Evolutionary conservation across 371 early-diverging fungal genomes (phyloP), one percentile per base, ranked within the genome.

Genomic region (Syncephalastrum monosporum): DNA sequence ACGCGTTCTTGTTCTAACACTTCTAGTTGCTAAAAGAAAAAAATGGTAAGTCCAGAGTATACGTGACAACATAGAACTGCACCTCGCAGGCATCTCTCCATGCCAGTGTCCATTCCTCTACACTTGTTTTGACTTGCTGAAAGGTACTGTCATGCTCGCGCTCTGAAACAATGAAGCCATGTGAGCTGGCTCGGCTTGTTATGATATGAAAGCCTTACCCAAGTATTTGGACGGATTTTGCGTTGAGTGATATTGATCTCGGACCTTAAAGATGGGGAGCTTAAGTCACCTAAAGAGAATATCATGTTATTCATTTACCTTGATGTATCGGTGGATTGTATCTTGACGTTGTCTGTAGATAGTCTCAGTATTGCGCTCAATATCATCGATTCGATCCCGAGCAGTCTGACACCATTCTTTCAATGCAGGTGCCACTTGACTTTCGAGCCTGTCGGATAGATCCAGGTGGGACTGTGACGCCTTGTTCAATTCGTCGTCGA

Each of bases 1-100:
- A 72, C 45, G 0, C 78, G 63, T n/a, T 75, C 67, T 50, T 72
- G 56, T 53, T 78, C 78, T 59, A 74, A 60, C 1, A 55, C 56
- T 54, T 78, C 69, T 50, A 74, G 16, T 49, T 65, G 55, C 24
- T 59, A 23, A 0, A 8, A 19, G 15, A 55, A 0, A 33, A 33
- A 10, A 10, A 33, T 33, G 38, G 7, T 33, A 10, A 33, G 38
- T 0, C 38, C 38, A 10, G 10, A 12, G 2, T 10, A 33, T 33
- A 2, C 16, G 21, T 25, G 42, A 27, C n/a, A 16, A 16, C 17
- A 6, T 21, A 1, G 21, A 45, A 27, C 50, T 21, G 60, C 61
- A 74, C 75, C 65, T 69, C 60, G 56, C 78, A 78, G 13, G 71
- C 68, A 15, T 65, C 57, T 27, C 42, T 58, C 78, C 78, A 78